phyloP scores from a whole-genome alignment of 2,329 filamentous ascomycete species.

The Apiospora malaysiana region DNA sequence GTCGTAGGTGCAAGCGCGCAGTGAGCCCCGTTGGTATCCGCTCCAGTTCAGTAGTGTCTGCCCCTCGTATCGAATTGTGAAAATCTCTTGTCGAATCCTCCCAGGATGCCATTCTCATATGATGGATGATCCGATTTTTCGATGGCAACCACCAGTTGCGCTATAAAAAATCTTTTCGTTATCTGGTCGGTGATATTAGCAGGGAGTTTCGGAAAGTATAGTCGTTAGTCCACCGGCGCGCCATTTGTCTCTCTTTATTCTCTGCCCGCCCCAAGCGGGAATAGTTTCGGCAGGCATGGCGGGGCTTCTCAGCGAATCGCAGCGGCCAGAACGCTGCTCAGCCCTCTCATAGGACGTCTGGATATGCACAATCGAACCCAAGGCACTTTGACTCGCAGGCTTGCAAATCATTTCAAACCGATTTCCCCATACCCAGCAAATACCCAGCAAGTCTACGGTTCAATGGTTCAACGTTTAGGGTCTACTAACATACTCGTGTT shows the following conservation, averaged over 20 bases:
- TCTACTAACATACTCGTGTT: background rate
- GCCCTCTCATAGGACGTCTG: slow-evolving; percentile 47
- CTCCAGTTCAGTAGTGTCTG: background rate
- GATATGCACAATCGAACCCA: slow-evolving; percentile 47
- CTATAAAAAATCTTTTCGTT: slow-evolving; percentile 16
- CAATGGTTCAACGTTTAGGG: background rate
- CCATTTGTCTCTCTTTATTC: background rate
- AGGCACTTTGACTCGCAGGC: slow-evolving; percentile 29
- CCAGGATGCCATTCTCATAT: background rate
- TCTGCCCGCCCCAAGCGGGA: slow-evolving; percentile 34
- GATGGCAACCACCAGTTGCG: slow-evolving; percentile 4
- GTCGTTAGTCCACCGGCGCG: background rate
- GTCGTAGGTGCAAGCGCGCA: background rate
- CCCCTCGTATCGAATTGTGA: background rate
- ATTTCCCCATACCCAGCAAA: background rate
- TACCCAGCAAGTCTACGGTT: background rate
- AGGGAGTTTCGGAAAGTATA: slow-evolving; percentile 16
- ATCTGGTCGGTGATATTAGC: background rate
- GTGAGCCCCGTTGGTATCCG: background rate
- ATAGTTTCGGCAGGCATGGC: slow-evolving; percentile 32
- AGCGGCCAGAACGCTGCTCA: slow-evolving; percentile 37
- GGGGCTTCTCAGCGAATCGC: slow-evolving; percentile 43
- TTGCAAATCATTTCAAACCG: slow-evolving; percentile 15
- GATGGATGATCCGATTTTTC: slow-evolving; percentile 5
- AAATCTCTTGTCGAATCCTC: slow-evolving; percentile 6